Conservation (phyloP, 1,284 basidiomycete species). For the Trametes hirsuta region DNA sequence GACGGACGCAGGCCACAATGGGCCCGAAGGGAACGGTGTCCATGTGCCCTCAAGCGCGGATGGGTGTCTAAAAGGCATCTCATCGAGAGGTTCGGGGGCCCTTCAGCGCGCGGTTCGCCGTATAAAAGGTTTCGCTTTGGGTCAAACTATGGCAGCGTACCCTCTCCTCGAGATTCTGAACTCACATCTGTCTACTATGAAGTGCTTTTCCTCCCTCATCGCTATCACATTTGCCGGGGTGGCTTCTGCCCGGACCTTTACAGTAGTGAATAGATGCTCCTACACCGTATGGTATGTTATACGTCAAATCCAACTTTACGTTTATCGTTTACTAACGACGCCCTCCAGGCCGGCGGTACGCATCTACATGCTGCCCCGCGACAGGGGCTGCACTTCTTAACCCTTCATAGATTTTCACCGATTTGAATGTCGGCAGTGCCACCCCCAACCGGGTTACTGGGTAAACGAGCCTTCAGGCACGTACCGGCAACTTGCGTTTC, state of each 20-base stretch:
- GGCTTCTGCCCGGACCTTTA: conserved; percentile 17
- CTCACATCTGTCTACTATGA: neutral
- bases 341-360: conserved; percentile 1
- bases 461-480: conserved; percentile 12
- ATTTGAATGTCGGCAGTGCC: conserved; percentile 30
- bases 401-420: conserved; percentile 31
- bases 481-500: neutral
- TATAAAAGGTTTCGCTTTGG: no score
- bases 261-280: conserved; percentile 2
- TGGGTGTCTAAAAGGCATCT: no score
- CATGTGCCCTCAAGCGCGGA: no score
- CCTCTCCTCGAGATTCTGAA: no score
- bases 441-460: conserved; percentile 33
- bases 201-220: neutral
- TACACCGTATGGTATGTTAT: conserved; percentile 4
- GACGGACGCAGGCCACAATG: no score
- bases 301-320: neutral
- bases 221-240: conserved; percentile 3
- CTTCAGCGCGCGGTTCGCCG: no score
- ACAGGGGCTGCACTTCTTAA: neutral
- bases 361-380: no score
- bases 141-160: no score
- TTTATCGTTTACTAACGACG: no score
- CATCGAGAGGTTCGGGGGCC: no score
- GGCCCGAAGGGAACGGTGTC: no score